Percentiles rank a stretch among this genome's conserved stretches.
Evolutionary conservation across 2,329 filamentous ascomycete genomes (phyloP).

Genomic region (Exophiala phaeomuriformis): DNA sequence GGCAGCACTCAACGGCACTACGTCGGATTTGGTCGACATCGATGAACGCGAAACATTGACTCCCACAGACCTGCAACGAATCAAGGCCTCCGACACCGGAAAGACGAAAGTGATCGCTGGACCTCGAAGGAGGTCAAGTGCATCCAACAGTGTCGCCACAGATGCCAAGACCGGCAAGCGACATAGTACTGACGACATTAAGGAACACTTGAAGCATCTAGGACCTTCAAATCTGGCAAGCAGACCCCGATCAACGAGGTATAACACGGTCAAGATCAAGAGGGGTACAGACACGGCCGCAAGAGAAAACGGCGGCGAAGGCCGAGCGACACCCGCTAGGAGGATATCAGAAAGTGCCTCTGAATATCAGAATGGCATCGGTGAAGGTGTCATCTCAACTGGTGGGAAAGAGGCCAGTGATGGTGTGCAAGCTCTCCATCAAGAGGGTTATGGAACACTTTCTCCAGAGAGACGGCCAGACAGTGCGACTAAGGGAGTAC

Average conservation of each 20-base stretch:
- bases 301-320: slow-evolving; percentile 35
- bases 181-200: slow-evolving; percentile 48
- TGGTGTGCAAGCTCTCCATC: slow-evolving; percentile 55
- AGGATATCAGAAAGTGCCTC: slow-evolving; percentile 29
- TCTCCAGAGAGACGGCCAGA: slow-evolving; percentile 20
- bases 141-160: slow-evolving; percentile 29
- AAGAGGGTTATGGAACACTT: slow-evolving; percentile 46
- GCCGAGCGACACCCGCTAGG: slow-evolving; percentile 32
- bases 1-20: slow-evolving; percentile 26
- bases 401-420: slow-evolving; percentile 56
- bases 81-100: slow-evolving; percentile 24
- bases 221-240: slow-evolving; percentile 58
- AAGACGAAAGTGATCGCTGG: slow-evolving; percentile 29
- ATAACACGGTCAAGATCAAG: slow-evolving; percentile 59
- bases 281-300: slow-evolving; percentile 39
- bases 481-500: slow-evolving; percentile 28
- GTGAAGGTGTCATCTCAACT: slow-evolving; percentile 47
- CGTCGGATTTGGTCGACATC: slow-evolving; percentile 39
- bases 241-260: slow-evolving; percentile 54
- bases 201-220: slow-evolving; percentile 55
- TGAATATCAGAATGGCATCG: slow-evolving; percentile 46
- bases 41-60: slow-evolving; percentile 37
- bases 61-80: slow-evolving; percentile 23
- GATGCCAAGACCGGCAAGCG: slow-evolving; percentile 37
- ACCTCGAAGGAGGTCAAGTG: slow-evolving; percentile 31